Base-by-base conservation (phyloP, 345 rosid species). In the Salix suchowensis region DNA sequence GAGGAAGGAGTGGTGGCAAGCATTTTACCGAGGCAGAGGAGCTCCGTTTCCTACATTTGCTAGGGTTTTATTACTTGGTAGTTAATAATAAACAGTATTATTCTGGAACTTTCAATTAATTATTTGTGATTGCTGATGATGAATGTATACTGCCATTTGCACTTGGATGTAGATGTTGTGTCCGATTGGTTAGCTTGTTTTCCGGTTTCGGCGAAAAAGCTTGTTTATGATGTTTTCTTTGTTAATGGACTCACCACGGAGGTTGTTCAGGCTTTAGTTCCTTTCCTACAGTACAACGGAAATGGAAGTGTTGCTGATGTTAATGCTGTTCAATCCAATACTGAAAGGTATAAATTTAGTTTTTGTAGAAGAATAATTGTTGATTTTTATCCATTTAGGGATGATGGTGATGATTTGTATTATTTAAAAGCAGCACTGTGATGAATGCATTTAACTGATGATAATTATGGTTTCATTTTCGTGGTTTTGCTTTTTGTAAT, bases 111-210 rank as follows among this genome's bases (percentile, higher is more conserved):
- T 65, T 12, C 30, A 6, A 19, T 16, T 6, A 12, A 65, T 65
- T 18, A 32, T 7, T 11, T 21, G 18, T 75, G 77, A 54, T 79
- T 72, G 46, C 37, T 84, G 12, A 73, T 82, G 12, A 73, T 46
- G 50, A 1, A 13, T 46, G 50, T 46, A 46, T 3, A 13, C 50
- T 46, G 50, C 50, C 50, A 18, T 60, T 62, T 70, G 23, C 26
- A 60, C 65, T 74, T 75, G 76, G 54, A 36, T 83, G 86, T 89
- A 95, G 98, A 96, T 88, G 85, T 93, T 77, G 90, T 98, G 74
- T 87, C 93, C 78, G 85, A 90, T 84, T 96, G 98, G 98, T 87
- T 96, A 3, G 80, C 97, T 71, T 96, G 97, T 84, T 96, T 96
- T 86, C 88, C 99, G 54, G 70, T 87, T 73, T 87, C 98, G 67